Base-by-base conservation (phyloP, 169 alveolate genomes). In the Toxoplasma gondii region DNA sequence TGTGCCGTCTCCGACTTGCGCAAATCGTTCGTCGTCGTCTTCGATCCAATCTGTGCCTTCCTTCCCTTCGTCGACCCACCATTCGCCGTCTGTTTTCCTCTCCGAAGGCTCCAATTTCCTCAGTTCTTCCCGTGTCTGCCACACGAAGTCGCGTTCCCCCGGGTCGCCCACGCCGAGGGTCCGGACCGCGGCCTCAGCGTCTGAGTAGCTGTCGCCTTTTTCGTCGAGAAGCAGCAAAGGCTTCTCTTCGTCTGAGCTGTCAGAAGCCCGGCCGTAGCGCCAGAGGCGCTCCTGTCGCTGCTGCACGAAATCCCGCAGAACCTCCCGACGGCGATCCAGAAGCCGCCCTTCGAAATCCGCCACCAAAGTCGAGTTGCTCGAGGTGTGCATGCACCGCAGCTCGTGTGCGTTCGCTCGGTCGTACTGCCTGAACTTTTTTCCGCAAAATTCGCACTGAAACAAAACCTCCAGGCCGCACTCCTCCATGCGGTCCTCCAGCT, bases 391-490 rank as follows among this genome's bases (percentile, higher is more conserved):
- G 24, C 84, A 74, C 49, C 84, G 9, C 39, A 36, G 84, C 84
- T 74, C 84, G 45, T 74, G 84, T 17, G 84, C 45, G 84, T 74
- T 36, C n/a, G 84, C 84, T 7, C 45, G 41, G 41, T 74, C 84
- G 84, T 74, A 34, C n/a, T n/a, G 45, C 22, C 84, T 41, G 84
- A 74, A 74, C 34, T 74, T 74, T 38, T 74, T 74, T 0, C 84
- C 84, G 44, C 84, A 74, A 44, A n/a, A n/a, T 24, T 74, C 84
- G 44, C 84, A 74, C 45, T 74, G 41, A n/a, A 74, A 74, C 44
- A 74, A 34, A 16, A 74, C 49, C 84, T 36, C 49, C 45, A 74
- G 49, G 17, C 45, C 84, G 16, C n/a, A 12, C 44, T 27, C 49
- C 44, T 27, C 31, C 84, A 74, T n/a, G 12, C 45, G 39, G 44